Evolutionary conservation across 202 grass and related monocot species (phyloP), one percentile per base, ranked within the genome.

Genomic region (Carex sylvatica): DNA sequence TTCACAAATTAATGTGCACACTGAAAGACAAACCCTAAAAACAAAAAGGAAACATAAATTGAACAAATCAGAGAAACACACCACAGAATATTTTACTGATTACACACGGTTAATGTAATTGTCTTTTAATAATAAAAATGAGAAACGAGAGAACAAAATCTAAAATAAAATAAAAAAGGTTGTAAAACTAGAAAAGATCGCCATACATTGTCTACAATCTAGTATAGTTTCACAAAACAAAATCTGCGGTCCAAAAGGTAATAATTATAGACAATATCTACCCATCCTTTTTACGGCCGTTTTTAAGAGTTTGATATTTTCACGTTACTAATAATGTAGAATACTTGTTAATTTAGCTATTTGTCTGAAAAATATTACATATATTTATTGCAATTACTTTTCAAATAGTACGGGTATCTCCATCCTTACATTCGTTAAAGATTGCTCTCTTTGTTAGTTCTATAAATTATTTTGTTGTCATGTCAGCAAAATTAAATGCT

Each of bases 121-220:
- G 51, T 73, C 66, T 51, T 51, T 51, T 51, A 24, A 73, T 51
- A 51, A 22, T 52, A 73, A 73, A 51, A 73, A 73, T 49, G 44
- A 16, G 68, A 73, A 26, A 8, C 44, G 0, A 42, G 10, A 73
- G 22, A 3, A 51, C 2, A 42, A 23, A 47, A 15, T 15, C 19
- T 73, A 51, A 49, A 51, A 23, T 72, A 14, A 26, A 2, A n/a
- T n/a, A n/a, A n/a, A 49, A 13, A 49, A 13, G 13, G 18, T 72
- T 72, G 3, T 15, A 14, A 47, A 58, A 70, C 19, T 60, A 23
- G 20, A 26, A 61, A 61, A 61, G 20, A 61, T 23, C 59, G 5
- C 33, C 33, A 69, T 35, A 69, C 15, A n/a, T 9, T 69, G 16
- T 69, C 65, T 40, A 40, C 35, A 23, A 24, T 23, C 20, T 55